phyloP scores from a whole-genome alignment of 1,284 basidiomycete species.

The Microbotryum saponariae region DNA sequence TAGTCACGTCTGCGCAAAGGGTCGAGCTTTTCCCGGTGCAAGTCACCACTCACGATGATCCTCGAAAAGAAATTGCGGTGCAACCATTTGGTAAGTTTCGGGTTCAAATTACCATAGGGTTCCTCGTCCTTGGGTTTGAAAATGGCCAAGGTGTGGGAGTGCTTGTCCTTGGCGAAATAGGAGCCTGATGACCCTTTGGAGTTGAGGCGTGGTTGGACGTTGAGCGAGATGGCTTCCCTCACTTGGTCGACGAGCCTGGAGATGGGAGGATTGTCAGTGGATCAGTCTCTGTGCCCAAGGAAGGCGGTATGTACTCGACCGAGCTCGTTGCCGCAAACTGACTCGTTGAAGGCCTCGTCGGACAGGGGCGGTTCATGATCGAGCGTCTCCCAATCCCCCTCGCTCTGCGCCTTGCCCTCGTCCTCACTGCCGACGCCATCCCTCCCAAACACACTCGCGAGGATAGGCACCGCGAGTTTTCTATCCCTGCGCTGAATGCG shows the following conservation, averaged over 20 bases:
- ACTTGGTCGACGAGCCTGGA: slow-evolving; percentile 58
- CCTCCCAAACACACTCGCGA: slow-evolving; percentile 69
- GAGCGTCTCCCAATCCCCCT: slow-evolving; percentile 52
- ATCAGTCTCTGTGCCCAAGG: no score
- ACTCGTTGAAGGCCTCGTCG: slow-evolving; percentile 60
- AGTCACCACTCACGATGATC: slow-evolving; percentile 24
- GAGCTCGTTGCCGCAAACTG: slow-evolving; percentile 37
- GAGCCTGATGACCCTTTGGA: slow-evolving; percentile 75
- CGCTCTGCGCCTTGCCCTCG: slow-evolving; percentile 42
- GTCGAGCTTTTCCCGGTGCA: no score
- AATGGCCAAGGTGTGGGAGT: slow-evolving; percentile 62
- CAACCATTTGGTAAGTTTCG: slow-evolving; percentile 82
- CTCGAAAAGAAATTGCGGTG: slow-evolving; percentile 57
- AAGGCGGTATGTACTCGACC: no score
- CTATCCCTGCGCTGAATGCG: slow-evolving; percentile 36
- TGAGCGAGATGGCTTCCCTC: slow-evolving; percentile 59
- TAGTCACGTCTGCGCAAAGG: no score
- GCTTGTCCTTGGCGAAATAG: slow-evolving; percentile 65
- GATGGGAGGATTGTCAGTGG: no score
- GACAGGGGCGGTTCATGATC: slow-evolving; percentile 69
- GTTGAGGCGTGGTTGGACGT: slow-evolving; percentile 81
- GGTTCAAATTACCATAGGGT: slow-evolving; percentile 51
- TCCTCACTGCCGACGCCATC: slow-evolving; percentile 42
- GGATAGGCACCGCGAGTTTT: slow-evolving; percentile 59
- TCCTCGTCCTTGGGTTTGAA: slow-evolving; percentile 89